phyloP scores from a whole-genome alignment of 2,329 filamentous ascomycete genomes.

The Madurella mycetomatis region DNA sequence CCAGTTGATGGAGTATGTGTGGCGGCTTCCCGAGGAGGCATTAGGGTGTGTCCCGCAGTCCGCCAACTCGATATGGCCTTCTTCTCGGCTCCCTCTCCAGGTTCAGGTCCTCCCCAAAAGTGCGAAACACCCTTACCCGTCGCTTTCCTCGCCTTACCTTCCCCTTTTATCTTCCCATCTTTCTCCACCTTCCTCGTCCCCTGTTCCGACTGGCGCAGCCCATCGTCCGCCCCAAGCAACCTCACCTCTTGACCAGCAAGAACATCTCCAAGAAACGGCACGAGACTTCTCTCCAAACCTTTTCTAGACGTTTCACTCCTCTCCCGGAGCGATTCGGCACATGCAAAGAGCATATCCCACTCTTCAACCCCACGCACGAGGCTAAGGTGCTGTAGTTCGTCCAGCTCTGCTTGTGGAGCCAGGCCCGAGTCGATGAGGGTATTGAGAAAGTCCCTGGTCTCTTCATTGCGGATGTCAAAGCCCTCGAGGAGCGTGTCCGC shows the following conservation, averaged over 20 bases:
- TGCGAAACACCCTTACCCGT: constrained; percentile 8
- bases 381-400: constrained; percentile 26
- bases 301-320: constrained; percentile 4
- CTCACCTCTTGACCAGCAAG: background rate
- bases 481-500: constrained; percentile 31
- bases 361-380: constrained; percentile 32
- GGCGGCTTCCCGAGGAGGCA: background rate
- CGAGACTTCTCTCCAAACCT: constrained; percentile 6
- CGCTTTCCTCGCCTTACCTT: background rate
- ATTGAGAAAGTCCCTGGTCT: constrained; percentile 27
- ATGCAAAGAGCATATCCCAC: constrained; percentile 32
- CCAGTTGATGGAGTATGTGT: background rate
- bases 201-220: background rate
- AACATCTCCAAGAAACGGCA: constrained; percentile 13
- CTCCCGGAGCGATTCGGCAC: constrained; percentile 29
- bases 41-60: background rate
- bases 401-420: constrained; percentile 27
- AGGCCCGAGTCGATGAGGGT: constrained; percentile 25
- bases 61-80: background rate
- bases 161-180: background rate
- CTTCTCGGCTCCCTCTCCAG: background rate
- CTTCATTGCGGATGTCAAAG: constrained; percentile 30
- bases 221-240: too few species aligned
- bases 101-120: constrained; percentile 14
- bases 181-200: background rate